Conservation (phyloP, 345 rosid species). For the Bruguiera sexangula region DNA sequence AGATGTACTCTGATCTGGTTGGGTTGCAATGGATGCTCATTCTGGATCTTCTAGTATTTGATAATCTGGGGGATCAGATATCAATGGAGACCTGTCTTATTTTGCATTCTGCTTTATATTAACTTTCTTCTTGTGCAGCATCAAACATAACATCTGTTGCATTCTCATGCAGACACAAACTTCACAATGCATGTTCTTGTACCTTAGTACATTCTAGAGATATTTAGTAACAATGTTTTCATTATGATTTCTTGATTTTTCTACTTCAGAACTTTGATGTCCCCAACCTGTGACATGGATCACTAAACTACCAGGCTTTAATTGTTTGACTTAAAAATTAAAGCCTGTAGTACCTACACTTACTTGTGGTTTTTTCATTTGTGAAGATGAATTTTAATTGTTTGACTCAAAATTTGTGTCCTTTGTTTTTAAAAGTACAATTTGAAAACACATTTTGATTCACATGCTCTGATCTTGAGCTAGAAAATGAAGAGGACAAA, state of each 20-base stretch:
- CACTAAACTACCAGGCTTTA: background rate
- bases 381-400: no score
- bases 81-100: background rate
- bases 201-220: background rate
- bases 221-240: background rate
- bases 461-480: conserved; percentile 38
- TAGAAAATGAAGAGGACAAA: conserved; percentile 43
- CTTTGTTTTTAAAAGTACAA: conserved; percentile 7
- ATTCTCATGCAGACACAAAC: background rate
- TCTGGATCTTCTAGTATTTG: conserved; percentile 17
- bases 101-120: background rate
- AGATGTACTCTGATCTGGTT: conserved; percentile 20
- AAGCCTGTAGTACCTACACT: no score
- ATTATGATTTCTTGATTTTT: background rate
- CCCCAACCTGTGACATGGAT: background rate
- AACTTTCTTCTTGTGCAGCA: background rate
- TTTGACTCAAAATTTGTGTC: conserved; percentile 9
- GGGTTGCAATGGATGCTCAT: conserved; percentile 19
- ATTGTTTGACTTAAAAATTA: no score
- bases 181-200: background rate
- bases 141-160: background rate
- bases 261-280: background rate
- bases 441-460: conserved; percentile 17
- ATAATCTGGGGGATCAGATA: conserved; percentile 2
- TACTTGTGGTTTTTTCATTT: no score